Evolutionary conservation across 306 rosid species (phyloP), one percentile per base, ranked within the genome.

Genomic region (Mucuna pruriens): DNA sequence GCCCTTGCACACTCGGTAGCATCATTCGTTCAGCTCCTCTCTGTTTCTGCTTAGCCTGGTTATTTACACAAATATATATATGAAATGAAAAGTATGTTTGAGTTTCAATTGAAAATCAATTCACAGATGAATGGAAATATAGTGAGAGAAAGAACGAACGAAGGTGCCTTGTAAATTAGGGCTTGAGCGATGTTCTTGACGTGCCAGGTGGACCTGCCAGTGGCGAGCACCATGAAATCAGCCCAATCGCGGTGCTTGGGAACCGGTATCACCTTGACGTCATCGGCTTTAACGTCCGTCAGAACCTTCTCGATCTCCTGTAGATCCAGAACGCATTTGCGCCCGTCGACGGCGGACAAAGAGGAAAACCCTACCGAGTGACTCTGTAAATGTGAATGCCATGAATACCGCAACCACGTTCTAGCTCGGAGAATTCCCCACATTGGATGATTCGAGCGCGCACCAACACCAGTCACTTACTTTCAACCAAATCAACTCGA

Each of bases 131-230:
- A 36, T 22, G 10, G n/a, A 19, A 70, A 4, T 10, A 49, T 4
- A 0, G 22, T 42, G 44, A 67, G 2, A 23, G 12, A 77, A 46
- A 12, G 72, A 75, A 67, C 13, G 17, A 71, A 71, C 29, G 55
- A 36, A 87, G 88, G 58, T 74, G 82, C 99, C 98, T 90, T 82
- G 88, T 89, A 90, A 88, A 95, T 85, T 74, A 95, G 92, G 85
- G 99, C 96, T 86, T 95, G 95, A 71, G 98, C 98, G 42, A 95
- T 95, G 82, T 95, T 95, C 96, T 82, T 93, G 39, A 95, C 98
- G 69, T 95, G 97, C 99, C 97, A 95, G 15, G 90, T 75, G 19
- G 99, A 95, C 85, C 93, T 91, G 20, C 97, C 97, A 49, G 98
- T 93, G 46, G 98, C 97, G 9, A 95, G 83, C 2, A 93, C 97